Base-by-base conservation (phyloP, 805 yeast species). In the Suhomyces kilbournensis region DNA sequence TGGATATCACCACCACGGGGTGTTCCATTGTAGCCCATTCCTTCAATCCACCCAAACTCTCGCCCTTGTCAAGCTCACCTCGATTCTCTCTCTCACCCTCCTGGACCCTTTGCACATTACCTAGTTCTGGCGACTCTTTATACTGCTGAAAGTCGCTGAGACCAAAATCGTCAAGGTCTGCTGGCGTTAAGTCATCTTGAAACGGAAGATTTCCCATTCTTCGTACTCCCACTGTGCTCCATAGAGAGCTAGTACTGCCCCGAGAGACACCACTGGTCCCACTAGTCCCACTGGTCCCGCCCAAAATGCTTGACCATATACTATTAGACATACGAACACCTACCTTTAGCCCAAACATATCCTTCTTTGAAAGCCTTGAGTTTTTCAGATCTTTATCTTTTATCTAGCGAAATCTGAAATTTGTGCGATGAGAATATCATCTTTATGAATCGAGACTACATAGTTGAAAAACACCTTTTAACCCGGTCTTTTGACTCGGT, bases 1-100 rank as follows among this genome's bases (percentile, higher is more conserved):
- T 70, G 0, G 96, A 83, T 0, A 85, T 64, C 32, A 89, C 75
- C 1, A 85, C 72, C 17, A 84, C 68, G 4, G 90, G 85, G n/a
- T 60, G 58, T 25, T 59, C 52, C 3, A 45, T 47, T 45, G n/a
- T 30, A 12, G 15, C 43, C 50, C 10, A 49, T 45, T 25, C 52
- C 48, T 19, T 43, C 46, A 9, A 59, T 32, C 4, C 42, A 4
- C 6, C 14, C 8, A 14, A 8, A 2, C 15, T 38, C 20, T 14
- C 12, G 5, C 14, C 19, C 42, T 14, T 7, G 34, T 25, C 20
- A 5, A 22, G 7, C 25, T 22, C 25, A 3, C 4, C 22, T 22
- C 25, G 25, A 26, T n/a, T 19, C 28, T 26, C 28, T 9, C 7
- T 10, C 2, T 2, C 10, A 52, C 22, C 12, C n/a, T 39, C 3